phyloP scores from a whole-genome alignment of 805 yeast species.

The Grigorovia yakushimaensis region DNA sequence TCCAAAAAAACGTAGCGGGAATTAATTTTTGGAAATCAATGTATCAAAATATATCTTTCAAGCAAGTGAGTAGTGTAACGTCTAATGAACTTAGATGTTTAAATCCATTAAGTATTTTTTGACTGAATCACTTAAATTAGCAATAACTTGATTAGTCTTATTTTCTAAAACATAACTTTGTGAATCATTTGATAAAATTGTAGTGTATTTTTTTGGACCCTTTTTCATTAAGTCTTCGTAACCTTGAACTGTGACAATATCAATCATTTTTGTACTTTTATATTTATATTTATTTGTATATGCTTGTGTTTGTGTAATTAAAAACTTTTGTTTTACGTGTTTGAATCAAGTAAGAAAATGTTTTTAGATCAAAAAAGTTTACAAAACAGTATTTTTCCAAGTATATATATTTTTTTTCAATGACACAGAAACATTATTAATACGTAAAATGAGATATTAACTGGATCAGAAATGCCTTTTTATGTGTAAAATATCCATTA shows the following conservation, averaged over 20 bases:
- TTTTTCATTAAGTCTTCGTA: slow-evolving; percentile 2
- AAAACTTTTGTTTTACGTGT: background rate
- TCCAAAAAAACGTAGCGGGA: too few relatives aligned
- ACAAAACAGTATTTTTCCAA: background rate
- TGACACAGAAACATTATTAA: too few relatives aligned
- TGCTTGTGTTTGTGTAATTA: background rate
- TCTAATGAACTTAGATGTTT: background rate
- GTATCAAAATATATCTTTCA: too few relatives aligned
- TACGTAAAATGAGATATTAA: too few relatives aligned
- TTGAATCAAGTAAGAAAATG: background rate
- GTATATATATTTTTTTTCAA: too few relatives aligned
- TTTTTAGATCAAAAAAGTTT: background rate
- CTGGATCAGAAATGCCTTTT: too few relatives aligned
- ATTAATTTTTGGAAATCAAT: too few relatives aligned
- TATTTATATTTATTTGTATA: background rate
- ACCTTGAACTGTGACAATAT: slow-evolving; percentile 4
- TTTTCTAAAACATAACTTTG: slow-evolving; percentile 3
- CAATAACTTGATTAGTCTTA: slow-evolving; percentile 1
- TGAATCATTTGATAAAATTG: slow-evolving; percentile 1
- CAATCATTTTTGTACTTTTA: slow-evolving; percentile 1
- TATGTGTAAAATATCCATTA: too few relatives aligned
- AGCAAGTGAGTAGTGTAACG: too few relatives aligned
- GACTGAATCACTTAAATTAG: slow-evolving; percentile 1
- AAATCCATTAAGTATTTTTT: slow-evolving; percentile 1
- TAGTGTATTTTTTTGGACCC: background rate